Percentiles rank a stretch among this genome's conserved stretches.
These are phyloP conservation scores for Inonotus obliquus DNA, from an alignment of 1,284 basidiomycete species.

Conservation along the genomic window DNA sequence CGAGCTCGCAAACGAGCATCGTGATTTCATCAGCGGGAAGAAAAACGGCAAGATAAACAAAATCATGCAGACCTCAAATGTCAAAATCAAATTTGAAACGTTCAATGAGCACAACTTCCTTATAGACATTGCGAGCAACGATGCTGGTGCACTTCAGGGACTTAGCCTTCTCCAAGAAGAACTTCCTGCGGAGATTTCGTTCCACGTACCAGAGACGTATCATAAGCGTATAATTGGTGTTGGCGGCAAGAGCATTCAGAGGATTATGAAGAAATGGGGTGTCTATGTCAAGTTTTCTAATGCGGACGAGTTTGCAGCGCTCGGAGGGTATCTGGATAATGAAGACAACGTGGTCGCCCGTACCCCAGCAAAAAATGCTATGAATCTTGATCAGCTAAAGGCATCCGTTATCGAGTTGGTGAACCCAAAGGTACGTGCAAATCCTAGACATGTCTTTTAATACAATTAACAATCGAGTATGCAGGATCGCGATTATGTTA, in stretches of 20 bases:
- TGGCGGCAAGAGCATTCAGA: conserved; percentile 96
- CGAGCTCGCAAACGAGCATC: conserved; percentile 95
- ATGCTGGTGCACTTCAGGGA: conserved; percentile 81
- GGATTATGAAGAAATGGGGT: conserved; percentile 99
- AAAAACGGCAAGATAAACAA: conserved; percentile 99
- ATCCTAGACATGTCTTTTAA: not conserved
- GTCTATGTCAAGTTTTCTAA: conserved; percentile 99
- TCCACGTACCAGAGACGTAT: conserved; percentile 97
- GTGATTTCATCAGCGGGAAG: conserved; percentile 97
- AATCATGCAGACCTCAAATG: conserved; percentile 94
- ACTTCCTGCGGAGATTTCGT: conserved; percentile 97
- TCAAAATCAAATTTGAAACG: conserved; percentile 99
- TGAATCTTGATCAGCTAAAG: conserved; percentile 93
- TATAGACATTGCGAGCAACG: conserved; percentile 87
- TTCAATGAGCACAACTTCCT: conserved; percentile 99
- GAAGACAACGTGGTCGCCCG: conserved; percentile 98
- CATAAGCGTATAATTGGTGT: conserved; percentile 99
- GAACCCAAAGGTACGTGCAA: conserved; percentile 73
- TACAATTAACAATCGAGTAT: conserved; percentile 4
- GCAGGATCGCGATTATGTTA: conserved; percentile 94
- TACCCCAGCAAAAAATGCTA: conserved; percentile 96
- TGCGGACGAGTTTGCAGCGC: conserved; percentile 92
- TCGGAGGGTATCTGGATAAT: conserved; percentile 95
- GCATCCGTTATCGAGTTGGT: conserved; percentile 97
- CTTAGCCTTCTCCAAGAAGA: conserved; percentile 92